phyloP scores from a whole-genome alignment of 768 basidiomycete genomes.

The Mycena vitilis region DNA sequence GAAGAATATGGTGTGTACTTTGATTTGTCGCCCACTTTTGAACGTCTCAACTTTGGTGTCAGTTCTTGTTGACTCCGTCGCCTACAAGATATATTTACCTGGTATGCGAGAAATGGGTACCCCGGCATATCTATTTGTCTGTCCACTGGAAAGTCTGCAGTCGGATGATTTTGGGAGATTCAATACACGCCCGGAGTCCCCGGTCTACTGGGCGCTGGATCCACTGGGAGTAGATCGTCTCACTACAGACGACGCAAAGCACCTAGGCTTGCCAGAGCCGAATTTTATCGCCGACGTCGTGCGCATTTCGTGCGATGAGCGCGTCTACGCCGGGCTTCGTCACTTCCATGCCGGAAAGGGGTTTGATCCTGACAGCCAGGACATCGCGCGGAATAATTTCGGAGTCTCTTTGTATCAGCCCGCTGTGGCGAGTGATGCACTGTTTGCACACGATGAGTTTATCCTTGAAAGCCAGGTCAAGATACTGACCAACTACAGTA shows the following conservation, averaged over 20 bases:
- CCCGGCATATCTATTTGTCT: neutral
- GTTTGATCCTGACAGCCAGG: neutral
- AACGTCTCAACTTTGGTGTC: neutral
- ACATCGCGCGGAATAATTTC: neutral
- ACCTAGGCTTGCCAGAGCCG: neutral
- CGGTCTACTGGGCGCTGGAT: constrained; percentile 7
- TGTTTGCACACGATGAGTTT: constrained; percentile 6
- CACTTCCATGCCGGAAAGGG: neutral
- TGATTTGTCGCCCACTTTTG: neutral
- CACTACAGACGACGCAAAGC: neutral
- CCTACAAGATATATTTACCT: neutral
- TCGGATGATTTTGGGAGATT: neutral
- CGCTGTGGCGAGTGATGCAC: neutral
- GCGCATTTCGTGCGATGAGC: neutral
- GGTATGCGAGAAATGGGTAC: neutral
- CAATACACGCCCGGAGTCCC: neutral
- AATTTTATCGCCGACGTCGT: neutral
- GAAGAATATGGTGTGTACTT: constrained; percentile 2
- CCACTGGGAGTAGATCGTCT: neutral
- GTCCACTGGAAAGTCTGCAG: neutral
- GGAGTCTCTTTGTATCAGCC: neutral
- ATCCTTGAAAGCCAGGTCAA: neutral
- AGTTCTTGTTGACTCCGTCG: neutral
- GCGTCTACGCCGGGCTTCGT: neutral
- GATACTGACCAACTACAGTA: no score